phyloP scores from a whole-genome alignment of 352 stramenopile species.

The Globisporangium nodosum region DNA sequence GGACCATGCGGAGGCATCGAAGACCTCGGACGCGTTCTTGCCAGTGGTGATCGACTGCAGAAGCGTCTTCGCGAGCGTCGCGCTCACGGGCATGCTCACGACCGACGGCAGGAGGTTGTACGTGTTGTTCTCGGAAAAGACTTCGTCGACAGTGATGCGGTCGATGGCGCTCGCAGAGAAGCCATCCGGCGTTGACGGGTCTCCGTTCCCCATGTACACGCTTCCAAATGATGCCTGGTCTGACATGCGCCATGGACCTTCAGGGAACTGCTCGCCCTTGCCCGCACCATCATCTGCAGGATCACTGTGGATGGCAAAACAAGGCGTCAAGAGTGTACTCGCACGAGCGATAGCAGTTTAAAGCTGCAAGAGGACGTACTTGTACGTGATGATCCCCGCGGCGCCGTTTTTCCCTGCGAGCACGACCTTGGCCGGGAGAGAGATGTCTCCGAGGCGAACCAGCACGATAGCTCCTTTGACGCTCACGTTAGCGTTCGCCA shows the following conservation, averaged over 20 bases:
- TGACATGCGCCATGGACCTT: conserved; percentile 61
- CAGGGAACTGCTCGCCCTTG: conserved; percentile 47
- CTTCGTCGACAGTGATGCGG: conserved; percentile 65
- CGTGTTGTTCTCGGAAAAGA: conserved; percentile 79
- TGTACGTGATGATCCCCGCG: conserved; percentile 67
- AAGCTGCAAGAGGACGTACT: conserved; percentile 25
- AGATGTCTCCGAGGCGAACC: conserved; percentile 58
- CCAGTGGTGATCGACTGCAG: conserved; percentile 21
- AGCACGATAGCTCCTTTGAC: conserved; percentile 48
- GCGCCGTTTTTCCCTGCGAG: conserved; percentile 58
- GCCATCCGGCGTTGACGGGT: conserved; percentile 70
- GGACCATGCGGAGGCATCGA: conserved; percentile 20
- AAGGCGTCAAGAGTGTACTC: neutral
- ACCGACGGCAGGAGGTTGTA: conserved; percentile 75
- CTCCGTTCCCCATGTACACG: conserved; percentile 83
- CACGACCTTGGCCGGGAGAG: conserved; percentile 64
- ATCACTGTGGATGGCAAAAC: conserved; percentile 29
- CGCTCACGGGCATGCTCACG: conserved; percentile 69
- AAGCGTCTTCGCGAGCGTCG: conserved; percentile 43
- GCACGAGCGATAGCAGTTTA: neutral
- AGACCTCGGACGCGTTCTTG: conserved; percentile 38
- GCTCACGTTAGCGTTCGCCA: conserved; percentile 42
- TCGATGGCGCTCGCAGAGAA: conserved; percentile 52
- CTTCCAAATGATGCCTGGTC: conserved; percentile 55
- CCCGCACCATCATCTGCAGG: conserved; percentile 49